Base-by-base conservation (phyloP, 2,329 filamentous ascomycete genomes). In the Truncatella angustata region DNA sequence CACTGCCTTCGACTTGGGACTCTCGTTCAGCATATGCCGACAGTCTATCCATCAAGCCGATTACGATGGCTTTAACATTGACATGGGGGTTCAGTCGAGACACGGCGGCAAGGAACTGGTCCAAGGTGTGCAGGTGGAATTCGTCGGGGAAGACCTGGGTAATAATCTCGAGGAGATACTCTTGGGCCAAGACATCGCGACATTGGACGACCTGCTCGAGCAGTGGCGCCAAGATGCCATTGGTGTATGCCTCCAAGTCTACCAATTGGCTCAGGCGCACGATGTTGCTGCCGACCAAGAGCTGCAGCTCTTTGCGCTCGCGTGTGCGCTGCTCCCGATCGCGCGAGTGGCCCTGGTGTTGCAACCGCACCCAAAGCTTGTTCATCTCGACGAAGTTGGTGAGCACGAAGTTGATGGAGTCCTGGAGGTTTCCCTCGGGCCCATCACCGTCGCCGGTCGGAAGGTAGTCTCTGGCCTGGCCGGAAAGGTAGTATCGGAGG, bases 311-410 rank as follows among this genome's bases (percentile, higher is more conserved):
- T 69, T 95, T 92, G 62, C 94, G 82, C 74, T 99, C 94, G 64
- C 94, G 91, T 53, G 91, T 96, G 62, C 94, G 82, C 73, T 95
- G 87, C 58, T 99, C 94, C 49, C 94, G 81, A 72, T 99, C 94
- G 63, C 93, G 83, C 35, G 94, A 99, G 67, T 97, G 94, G 23
- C 94, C 94, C 69, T 99, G 94, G 70, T 99, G 94, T 70, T 99
- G 94, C 66, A 97, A 76, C 39, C 94, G 87, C 57, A 99, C 94
- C 94, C 94, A 99, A 30, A 99, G 80, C 80, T 99, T 99, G 75
- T 99, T 99, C 94, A 99, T 99, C 74, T 99, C 94, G 61, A 99
- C 94, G 66, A 99, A 99, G 65, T 99, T 99, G 55, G 94, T 99
- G 66, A 99, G 76, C 51, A 97, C 88, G 67, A 99, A 99, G 75